Evolutionary conservation across 2,329 filamentous ascomycete genomes (phyloP).

Genomic region (Chrysosporium keratinophilum): DNA sequence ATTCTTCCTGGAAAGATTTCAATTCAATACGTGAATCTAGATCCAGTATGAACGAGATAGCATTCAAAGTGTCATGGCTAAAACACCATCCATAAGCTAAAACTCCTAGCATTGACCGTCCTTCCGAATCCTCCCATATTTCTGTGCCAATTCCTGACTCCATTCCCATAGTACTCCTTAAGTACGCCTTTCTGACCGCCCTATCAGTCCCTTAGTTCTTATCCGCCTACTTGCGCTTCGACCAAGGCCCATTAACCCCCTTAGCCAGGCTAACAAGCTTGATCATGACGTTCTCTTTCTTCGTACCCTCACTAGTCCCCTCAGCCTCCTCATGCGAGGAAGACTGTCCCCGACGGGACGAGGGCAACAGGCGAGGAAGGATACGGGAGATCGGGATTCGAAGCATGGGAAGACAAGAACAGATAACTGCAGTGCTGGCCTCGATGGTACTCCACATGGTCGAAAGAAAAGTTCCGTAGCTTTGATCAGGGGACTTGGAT

Average conservation of each 20-base stretch:
- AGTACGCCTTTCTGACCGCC: not conserved
- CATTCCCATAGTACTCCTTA: not conserved
- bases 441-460: constrained; percentile 32
- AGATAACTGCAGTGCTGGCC: constrained; percentile 29
- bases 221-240: not conserved
- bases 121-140: not conserved
- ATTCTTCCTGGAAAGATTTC: too few species aligned
- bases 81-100: too few species aligned
- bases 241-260: not conserved
- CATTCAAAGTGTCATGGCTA: too few species aligned
- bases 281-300: not conserved
- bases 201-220: not conserved
- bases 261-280: not conserved
- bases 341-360: not conserved
- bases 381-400: constrained; percentile 21
- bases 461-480: constrained; percentile 22
- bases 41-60: too few species aligned
- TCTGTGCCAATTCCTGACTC: too few species aligned
- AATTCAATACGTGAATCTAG: too few species aligned
- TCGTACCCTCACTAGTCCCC: not conserved
- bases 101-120: too few species aligned
- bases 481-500: constrained; percentile 19
- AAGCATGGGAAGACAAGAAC: constrained; percentile 31
- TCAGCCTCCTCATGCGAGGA: not conserved
- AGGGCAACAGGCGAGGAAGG: constrained; percentile 14